Evolutionary conservation across 352 stramenopile species (phyloP).

Genomic region (Pythium phragmitis): DNA sequence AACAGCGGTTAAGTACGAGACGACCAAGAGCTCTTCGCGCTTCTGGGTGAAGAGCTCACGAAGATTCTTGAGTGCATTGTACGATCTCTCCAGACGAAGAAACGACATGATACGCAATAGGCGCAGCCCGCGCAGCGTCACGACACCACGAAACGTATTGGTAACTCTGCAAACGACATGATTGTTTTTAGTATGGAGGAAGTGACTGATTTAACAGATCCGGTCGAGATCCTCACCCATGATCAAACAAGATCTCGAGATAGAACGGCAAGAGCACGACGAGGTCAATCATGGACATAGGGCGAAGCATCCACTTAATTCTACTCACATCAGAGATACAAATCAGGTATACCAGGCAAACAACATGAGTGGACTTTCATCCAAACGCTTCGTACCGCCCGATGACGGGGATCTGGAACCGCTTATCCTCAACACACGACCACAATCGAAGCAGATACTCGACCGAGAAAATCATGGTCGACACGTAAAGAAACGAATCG

Average conservation of each 20-base stretch:
- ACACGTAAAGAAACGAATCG: constrained; percentile 73
- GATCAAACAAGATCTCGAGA: constrained; percentile 70
- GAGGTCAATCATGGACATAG: constrained; percentile 82
- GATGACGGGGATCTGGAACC: constrained; percentile 48
- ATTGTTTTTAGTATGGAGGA: neutral
- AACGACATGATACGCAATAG: constrained; percentile 82
- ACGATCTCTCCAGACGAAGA: constrained; percentile 72
- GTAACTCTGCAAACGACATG: constrained; percentile 26
- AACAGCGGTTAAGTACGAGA: constrained; percentile 78
- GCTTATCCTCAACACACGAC: constrained; percentile 80
- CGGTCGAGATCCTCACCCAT: constrained; percentile 41
- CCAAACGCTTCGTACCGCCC: constrained; percentile 36
- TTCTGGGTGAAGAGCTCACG: constrained; percentile 74
- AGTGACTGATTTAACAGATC: neutral
- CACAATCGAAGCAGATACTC: constrained; percentile 76
- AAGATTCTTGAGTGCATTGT: constrained; percentile 76
- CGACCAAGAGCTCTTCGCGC: constrained; percentile 72
- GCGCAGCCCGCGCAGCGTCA: constrained; percentile 71
- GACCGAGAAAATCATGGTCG: constrained; percentile 68
- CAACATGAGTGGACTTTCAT: neutral
- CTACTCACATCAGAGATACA: constrained; percentile 24
- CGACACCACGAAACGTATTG: constrained; percentile 44
- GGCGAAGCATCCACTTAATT: constrained; percentile 73
- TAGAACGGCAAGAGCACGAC: constrained; percentile 78
- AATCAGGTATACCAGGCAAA: neutral